Evolutionary conservation across 257 asterid species (phyloP), one percentile per base, ranked within the genome.

Genomic region (Solanum peruvianum): DNA sequence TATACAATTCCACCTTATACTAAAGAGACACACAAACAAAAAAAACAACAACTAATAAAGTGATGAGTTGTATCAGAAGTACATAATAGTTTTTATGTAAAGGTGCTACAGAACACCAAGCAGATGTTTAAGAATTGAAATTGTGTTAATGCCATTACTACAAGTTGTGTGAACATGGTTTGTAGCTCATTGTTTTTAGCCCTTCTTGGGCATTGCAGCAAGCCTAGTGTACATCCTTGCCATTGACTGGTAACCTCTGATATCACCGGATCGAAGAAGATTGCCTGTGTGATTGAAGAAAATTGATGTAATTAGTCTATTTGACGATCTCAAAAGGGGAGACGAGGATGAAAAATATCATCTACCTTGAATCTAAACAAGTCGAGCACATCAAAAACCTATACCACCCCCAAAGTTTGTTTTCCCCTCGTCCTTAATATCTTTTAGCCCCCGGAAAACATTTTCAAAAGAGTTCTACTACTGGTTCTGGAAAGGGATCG

Each of bases 141-240:
- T 47, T 66, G 78, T 86, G 84, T 86, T 35, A 16, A 86, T 72
- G 82, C 23, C 64, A 13, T 35, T 15, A 42, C 16, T 77, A 77
- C 62, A 77, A 76, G 14, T 23, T 20, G 82, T 41, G 56, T 0
- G 56, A 75, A 23, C 35, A 41, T 23, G 47, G 39, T 37, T 29
- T 56, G 81, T 15, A 42, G 41, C 70, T 85, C 58, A 18, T 47
- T 31, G 21, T 87, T 39, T 75, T 93, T 91, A 96, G 23, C 99
- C 97, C 88, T 94, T 94, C 92, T 95, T 97, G 86, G 98, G 96
- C 98, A 95, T 95, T 89, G 99, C 99, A 49, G 99, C 99, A 85
- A 97, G 99, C 90, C 97, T 91, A 60, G 99, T 94, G 77, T 97
- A 97, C 99, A 97, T 97, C 92, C 93, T 94, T 85, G 99, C 99